phyloP scores from a whole-genome alignment of 768 basidiomycete genomes.

The Leucocoprinus sp. region DNA sequence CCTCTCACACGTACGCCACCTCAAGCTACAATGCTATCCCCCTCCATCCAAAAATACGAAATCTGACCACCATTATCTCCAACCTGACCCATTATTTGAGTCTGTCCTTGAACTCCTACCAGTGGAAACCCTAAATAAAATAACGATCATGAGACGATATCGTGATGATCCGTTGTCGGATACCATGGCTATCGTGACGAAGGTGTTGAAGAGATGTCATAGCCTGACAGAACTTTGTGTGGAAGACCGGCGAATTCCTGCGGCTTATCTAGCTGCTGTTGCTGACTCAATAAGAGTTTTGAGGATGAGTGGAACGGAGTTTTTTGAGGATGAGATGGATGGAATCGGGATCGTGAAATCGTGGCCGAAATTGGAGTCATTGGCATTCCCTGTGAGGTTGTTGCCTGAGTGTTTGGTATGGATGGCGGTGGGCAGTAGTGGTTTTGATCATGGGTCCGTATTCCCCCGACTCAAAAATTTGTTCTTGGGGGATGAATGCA shows the following conservation, averaged over 20 bases:
- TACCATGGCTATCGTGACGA: background rate
- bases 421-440: background rate
- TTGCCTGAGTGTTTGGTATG: slow-evolving; percentile 8
- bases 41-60: background rate
- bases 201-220: background rate
- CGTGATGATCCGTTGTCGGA: slow-evolving; percentile 6
- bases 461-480: slow-evolving; percentile 1
- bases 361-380: slow-evolving; percentile 5
- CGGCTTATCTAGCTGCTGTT: background rate
- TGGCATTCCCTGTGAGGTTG: slow-evolving; percentile 5
- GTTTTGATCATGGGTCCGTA: background rate
- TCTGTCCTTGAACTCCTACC: background rate
- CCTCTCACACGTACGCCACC: slow-evolving; percentile 3
- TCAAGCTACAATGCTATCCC: slow-evolving; percentile 6
- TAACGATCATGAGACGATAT: slow-evolving; percentile 3
- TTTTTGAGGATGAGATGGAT: slow-evolving; percentile 7
- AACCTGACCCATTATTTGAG: slow-evolving; percentile 2
- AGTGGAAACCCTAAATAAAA: background rate
- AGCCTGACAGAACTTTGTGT: background rate
- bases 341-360: background rate
- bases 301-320: slow-evolving; percentile 5
- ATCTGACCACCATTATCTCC: too few relatives aligned
- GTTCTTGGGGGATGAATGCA: slow-evolving; percentile 5
- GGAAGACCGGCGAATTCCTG: background rate
- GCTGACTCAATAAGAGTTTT: background rate